phyloP scores from a whole-genome alignment of 2,329 filamentous ascomycete genomes.

The Neopestalotiopsis sp. region DNA sequence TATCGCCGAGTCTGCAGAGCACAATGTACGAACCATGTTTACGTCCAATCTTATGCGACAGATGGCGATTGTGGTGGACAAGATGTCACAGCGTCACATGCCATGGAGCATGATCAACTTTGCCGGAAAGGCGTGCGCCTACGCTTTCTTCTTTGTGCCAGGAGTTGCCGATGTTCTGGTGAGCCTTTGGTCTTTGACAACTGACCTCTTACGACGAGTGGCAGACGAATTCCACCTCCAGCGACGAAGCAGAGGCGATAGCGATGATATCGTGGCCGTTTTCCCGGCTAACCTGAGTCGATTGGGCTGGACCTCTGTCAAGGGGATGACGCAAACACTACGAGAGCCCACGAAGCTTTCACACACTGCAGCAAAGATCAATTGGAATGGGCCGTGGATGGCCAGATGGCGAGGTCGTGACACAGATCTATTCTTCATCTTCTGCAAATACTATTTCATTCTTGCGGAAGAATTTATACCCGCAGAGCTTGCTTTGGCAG shows the following conservation, averaged over 20 bases:
- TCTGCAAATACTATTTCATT: conserved; percentile 86
- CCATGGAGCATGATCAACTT: conserved; percentile 76
- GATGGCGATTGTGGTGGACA: conserved; percentile 86
- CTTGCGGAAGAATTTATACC: conserved; percentile 77
- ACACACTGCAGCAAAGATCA: conserved; percentile 71
- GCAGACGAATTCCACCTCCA: conserved; percentile 72
- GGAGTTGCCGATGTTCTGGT: conserved; percentile 84
- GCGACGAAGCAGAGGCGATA: conserved; percentile 58
- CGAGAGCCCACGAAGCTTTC: conserved; percentile 70
- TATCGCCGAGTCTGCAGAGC: conserved; percentile 72
- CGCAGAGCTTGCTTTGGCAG: conserved; percentile 52
- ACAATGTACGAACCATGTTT: conserved; percentile 89
- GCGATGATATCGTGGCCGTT: conserved; percentile 67
- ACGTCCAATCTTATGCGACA: conserved; percentile 81
- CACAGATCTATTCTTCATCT: conserved; percentile 90
- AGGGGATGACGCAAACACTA: conserved; percentile 57
- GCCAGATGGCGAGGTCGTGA: conserved; percentile 86
- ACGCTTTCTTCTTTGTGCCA: conserved; percentile 91
- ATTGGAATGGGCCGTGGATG: conserved; percentile 86
- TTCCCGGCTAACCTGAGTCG: conserved; percentile 72
- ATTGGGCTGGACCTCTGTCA: conserved; percentile 60
- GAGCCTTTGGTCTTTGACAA: conserved; percentile 76
- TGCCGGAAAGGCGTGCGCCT: conserved; percentile 87
- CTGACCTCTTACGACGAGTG: conserved; percentile 72
- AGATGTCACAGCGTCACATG: conserved; percentile 78